Percentiles rank a stretch among this genome's conserved stretches.
phyloP scores from a whole-genome alignment of 164 flowering plant genomes.

The Umbilicus rupestris region DNA sequence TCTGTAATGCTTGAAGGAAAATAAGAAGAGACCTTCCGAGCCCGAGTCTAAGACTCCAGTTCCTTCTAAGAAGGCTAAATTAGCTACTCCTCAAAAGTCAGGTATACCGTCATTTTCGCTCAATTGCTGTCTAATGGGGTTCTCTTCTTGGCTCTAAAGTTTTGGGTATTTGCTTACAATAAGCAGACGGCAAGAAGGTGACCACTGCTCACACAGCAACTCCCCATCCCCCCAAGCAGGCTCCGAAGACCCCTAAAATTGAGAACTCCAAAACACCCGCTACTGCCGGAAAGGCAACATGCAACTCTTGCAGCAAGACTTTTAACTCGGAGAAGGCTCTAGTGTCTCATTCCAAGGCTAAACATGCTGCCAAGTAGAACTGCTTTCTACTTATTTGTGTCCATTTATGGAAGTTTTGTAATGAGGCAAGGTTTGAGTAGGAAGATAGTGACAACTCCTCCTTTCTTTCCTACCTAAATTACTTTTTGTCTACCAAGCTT shows the following conservation, averaged over 20 bases:
- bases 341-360: slow-evolving; percentile 15
- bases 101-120: not conserved
- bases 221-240: slow-evolving; percentile 3
- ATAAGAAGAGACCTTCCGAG: not conserved
- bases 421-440: too few species aligned
- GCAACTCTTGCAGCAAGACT: slow-evolving; percentile 41
- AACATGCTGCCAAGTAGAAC: not conserved
- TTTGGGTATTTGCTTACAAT: not conserved
- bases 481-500: too few species aligned
- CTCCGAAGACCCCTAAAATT: not conserved
- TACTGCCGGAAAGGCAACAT: slow-evolving; percentile 24
- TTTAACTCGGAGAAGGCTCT: slow-evolving; percentile 35
- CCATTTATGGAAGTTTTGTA: too few species aligned
- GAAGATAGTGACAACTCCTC: too few species aligned
- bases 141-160: not conserved
- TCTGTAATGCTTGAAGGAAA: not conserved
- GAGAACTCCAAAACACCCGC: slow-evolving; percentile 22
- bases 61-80: slow-evolving; percentile 8
- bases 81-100: slow-evolving; percentile 7
- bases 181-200: not conserved
- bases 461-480: too few species aligned
- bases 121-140: not conserved
- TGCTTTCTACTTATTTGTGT: not conserved
- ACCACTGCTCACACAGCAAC: not conserved
- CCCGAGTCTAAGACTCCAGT: not conserved